Base-by-base conservation (phyloP, 495 filamentous ascomycete species). In the Saxophila tyrrhenica region DNA sequence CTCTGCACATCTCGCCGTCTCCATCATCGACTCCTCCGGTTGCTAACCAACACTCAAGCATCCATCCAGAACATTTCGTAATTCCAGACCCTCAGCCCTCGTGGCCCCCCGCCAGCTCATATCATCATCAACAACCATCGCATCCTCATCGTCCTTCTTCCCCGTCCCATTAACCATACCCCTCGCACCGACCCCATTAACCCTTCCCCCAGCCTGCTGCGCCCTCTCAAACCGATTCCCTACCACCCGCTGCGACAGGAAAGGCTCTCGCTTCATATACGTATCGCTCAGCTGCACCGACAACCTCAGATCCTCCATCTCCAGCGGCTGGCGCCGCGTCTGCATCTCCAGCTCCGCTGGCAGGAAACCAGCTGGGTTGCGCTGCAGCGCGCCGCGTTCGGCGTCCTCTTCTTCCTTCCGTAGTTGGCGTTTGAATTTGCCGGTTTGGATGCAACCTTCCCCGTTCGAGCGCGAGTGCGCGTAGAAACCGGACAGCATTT, bases 381-480 rank as follows among this genome's bases (percentile, higher is more conserved):
- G 70, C 35, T 70, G 67, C 2, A 92, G 68, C 53, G 88, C 85
- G 2, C 85, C 86, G 10, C 77, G 72, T 19, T 77, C 76, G 32
- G 75, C 81, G 1, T 76, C 77, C 54, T 79, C 72, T 62, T 94
- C 87, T 67, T 94, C 88, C 39, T 72, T 70, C 55, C 82, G 80
- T 13, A 91, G 70, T 62, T 85, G 83, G 39, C 78, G 69, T 43
- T 80, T 81, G 63, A 90, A 95, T 55, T 80, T 81, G 51, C 84
- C 78, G 20, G 85, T 94, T 69, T 87, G 84, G 60, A 95, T 76
- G 69, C 85, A 86, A 17, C 76, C 75, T 15, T 86, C 83, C 0
- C 85, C 86, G 62, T 96, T 95, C 54, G 76, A 79, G 52, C 87
- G 77, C 0, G 87, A 88, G 22, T 86, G 83, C 21, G 77, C 80